Evolutionary conservation across 1,139 yeast species (phyloP).

Genomic region (Debaryomycetaceae sp.): DNA sequence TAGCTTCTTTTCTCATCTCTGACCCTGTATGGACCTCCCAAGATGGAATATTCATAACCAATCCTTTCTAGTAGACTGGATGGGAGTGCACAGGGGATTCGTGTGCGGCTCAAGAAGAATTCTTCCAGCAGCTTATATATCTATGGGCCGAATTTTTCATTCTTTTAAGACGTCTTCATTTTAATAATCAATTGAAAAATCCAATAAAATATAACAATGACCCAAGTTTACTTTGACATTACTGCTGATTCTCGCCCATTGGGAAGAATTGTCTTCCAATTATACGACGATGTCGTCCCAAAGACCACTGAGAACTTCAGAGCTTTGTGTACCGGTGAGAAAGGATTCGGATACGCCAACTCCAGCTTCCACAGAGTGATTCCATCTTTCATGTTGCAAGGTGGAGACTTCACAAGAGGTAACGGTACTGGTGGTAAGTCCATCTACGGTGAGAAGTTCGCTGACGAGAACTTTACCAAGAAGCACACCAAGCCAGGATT

Average conservation of each 20-base stretch:
- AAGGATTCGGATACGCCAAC: constrained; percentile 91
- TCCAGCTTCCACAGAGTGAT: constrained; percentile 98
- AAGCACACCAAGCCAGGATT: constrained; percentile 91
- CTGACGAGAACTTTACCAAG: constrained; percentile 90
- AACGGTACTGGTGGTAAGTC: constrained; percentile 99
- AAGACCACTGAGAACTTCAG: constrained; percentile 98
- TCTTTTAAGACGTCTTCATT: background rate
- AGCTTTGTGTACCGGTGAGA: constrained; percentile 95
- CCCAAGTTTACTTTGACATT: constrained; percentile 74
- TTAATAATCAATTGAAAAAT: background rate
- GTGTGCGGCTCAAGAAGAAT: background rate
- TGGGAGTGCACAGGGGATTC: background rate
- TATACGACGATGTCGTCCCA: constrained; percentile 93
- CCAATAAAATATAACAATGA: constrained; percentile 26
- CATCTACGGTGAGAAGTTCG: constrained; percentile 93
- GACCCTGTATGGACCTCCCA: background rate
- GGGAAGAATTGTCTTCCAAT: constrained; percentile 45
- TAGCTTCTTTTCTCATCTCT: background rate
- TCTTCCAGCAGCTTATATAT: background rate
- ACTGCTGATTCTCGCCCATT: constrained; percentile 55
- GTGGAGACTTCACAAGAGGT: constrained; percentile 96
- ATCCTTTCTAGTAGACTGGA: background rate
- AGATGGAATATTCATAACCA: background rate
- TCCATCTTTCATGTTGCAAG: constrained; percentile 98
- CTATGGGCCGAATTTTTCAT: background rate